These are phyloP conservation scores for Phaeolepiota aurea DNA, from an alignment of 768 basidiomycete genomes.

Conservation along the genomic window DNA sequence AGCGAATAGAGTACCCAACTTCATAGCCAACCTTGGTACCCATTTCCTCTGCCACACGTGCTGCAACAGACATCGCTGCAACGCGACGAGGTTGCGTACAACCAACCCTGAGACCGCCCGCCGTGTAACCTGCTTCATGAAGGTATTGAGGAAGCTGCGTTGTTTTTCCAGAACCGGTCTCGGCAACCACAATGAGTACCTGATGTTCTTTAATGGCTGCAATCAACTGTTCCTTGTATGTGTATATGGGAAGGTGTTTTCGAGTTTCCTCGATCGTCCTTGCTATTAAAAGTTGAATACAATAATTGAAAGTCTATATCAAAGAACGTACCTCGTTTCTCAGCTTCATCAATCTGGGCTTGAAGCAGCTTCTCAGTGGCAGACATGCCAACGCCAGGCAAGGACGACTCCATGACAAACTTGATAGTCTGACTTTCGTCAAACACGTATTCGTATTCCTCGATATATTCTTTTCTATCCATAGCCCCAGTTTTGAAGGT, in stretches of 20 bases:
- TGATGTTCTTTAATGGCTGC: slow-evolving; percentile 87
- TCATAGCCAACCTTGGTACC: slow-evolving; percentile 95
- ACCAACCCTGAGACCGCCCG: slow-evolving; percentile 79
- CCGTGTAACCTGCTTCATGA: slow-evolving; percentile 94
- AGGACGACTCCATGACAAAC: slow-evolving; percentile 80
- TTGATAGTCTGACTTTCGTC: slow-evolving; percentile 96
- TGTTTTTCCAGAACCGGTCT: slow-evolving; percentile 98
- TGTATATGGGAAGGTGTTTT: slow-evolving; percentile 88
- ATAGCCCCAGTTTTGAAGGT: slow-evolving; percentile 87
- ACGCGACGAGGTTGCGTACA: slow-evolving; percentile 99
- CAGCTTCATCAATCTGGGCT: slow-evolving; percentile 85
- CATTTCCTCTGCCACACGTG: slow-evolving; percentile 98
- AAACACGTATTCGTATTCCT: slow-evolving; percentile 95
- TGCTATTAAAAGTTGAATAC: slow-evolving; percentile 35
- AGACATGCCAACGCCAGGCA: slow-evolving; percentile 66
- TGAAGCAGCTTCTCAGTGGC: slow-evolving; percentile 82
- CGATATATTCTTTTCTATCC: slow-evolving; percentile 77
- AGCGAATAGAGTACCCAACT: slow-evolving; percentile 99
- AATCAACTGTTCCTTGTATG: slow-evolving; percentile 82
- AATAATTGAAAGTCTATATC: background rate
- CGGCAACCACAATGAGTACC: slow-evolving; percentile 94
- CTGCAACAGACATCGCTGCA: slow-evolving; percentile 98
- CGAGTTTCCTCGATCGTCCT: slow-evolving; percentile 89
- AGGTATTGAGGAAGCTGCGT: slow-evolving; percentile 98
- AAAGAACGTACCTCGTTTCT: slow-evolving; percentile 64